Evolutionary conservation across 352 stramenopile genomes (phyloP).

Genomic region (Thraustotheca clavata): DNA sequence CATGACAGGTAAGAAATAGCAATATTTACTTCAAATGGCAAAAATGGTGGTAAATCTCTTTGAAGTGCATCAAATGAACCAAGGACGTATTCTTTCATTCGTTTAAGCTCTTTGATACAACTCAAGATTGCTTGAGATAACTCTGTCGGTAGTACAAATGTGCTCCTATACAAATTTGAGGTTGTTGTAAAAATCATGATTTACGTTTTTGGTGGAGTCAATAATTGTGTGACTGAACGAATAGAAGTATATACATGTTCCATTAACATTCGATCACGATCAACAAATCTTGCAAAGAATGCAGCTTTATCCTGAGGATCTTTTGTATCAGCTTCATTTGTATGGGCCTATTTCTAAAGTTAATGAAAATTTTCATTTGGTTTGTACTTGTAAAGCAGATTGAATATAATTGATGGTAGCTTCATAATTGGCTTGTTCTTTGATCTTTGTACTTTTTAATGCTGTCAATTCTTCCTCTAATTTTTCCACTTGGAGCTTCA

Average conservation of each 20-base stretch:
- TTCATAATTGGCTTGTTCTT: conserved; percentile 19
- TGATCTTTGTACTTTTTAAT: not conserved
- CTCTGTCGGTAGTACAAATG: conserved; percentile 3
- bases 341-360: not conserved
- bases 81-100: conserved; percentile 21
- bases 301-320: conserved; percentile 7
- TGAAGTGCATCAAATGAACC: conserved; percentile 19
- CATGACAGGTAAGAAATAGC: not conserved
- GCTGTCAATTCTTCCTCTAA: not conserved
- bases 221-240: conserved; percentile 18
- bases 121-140: conserved; percentile 16
- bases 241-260: conserved; percentile 18
- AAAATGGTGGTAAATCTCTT: conserved; percentile 15
- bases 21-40: conserved; percentile 13
- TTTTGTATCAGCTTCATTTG: not conserved
- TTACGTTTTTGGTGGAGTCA: conserved; percentile 6
- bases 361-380: not conserved
- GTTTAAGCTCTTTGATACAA: conserved; percentile 21
- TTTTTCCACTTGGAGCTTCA: not conserved
- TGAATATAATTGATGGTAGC: conserved; percentile 8
- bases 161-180: not conserved
- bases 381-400: not conserved
- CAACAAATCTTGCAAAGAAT: conserved; percentile 13
- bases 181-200: not conserved
- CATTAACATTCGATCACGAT: conserved; percentile 21